Evolutionary conservation across 2,329 filamentous ascomycete species (phyloP).

Genomic region (Amesomyces nigricolor): DNA sequence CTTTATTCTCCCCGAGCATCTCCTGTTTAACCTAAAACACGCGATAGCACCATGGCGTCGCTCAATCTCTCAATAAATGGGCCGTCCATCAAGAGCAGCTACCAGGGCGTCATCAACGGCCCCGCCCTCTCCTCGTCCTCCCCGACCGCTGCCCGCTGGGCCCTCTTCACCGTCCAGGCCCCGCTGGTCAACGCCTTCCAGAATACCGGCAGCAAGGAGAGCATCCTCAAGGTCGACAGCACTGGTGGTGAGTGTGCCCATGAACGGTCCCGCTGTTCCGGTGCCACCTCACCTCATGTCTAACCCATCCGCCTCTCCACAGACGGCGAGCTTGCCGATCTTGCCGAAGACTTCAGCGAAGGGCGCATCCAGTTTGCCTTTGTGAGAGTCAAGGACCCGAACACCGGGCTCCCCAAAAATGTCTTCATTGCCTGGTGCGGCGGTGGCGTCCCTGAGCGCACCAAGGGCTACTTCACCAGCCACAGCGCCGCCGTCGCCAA

Average conservation of each 20-base stretch:
- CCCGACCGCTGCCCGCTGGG: slow-evolving; percentile 86
- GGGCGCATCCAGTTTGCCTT: slow-evolving; percentile 96
- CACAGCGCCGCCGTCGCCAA: slow-evolving; percentile 86
- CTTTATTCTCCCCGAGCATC: background rate
- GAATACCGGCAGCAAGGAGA: slow-evolving; percentile 80
- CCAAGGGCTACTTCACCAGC: slow-evolving; percentile 97
- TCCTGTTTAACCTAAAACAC: background rate
- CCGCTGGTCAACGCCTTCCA: slow-evolving; percentile 92
- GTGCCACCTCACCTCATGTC: background rate
- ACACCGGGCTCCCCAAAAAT: slow-evolving; percentile 81
- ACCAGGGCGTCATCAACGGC: slow-evolving; percentile 53
- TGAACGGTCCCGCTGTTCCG: background rate
- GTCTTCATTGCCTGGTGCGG: slow-evolving; percentile 96
- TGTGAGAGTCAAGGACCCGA: slow-evolving; percentile 92
- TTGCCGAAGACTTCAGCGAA: slow-evolving; percentile 95
- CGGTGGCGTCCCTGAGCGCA: slow-evolving; percentile 94
- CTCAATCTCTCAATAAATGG: slow-evolving; percentile 75
- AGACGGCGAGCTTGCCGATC: slow-evolving; percentile 87
- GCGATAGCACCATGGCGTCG: slow-evolving; percentile 57
- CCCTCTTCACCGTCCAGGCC: slow-evolving; percentile 85
- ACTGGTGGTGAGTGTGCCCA: slow-evolving; percentile 62
- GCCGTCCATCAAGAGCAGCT: slow-evolving; percentile 79
- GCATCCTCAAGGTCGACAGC: slow-evolving; percentile 86
- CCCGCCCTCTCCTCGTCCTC: slow-evolving; percentile 53
- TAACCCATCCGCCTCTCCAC: slow-evolving; percentile 12